phyloP scores from a whole-genome alignment of 768 basidiomycete species.

The Lenzites betulinus region DNA sequence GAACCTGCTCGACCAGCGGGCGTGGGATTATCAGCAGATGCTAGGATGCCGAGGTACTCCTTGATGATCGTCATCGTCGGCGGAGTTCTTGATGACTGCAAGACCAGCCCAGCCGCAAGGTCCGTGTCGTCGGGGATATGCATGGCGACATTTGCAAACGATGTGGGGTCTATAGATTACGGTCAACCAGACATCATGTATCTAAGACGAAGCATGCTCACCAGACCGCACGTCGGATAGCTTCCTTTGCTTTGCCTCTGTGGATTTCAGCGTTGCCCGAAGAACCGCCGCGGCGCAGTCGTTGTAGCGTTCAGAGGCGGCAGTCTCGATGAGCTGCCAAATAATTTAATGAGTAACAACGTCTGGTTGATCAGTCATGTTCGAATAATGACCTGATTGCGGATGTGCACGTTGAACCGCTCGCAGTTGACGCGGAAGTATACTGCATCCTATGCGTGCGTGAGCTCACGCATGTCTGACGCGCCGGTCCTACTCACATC shows the following conservation, averaged over 20 bases:
- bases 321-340: slow-evolving; percentile 70
- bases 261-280: slow-evolving; percentile 67
- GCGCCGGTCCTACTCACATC: slow-evolving; percentile 53
- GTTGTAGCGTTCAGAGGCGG: slow-evolving; percentile 82
- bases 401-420: slow-evolving; percentile 82
- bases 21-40: slow-evolving; percentile 82
- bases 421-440: slow-evolving; percentile 90
- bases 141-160: slow-evolving; percentile 62
- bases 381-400: slow-evolving; percentile 65
- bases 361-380: neutral
- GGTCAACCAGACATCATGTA: neutral
- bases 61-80: slow-evolving; percentile 64
- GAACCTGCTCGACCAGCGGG: slow-evolving; percentile 65
- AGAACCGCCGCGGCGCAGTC: slow-evolving; percentile 70
- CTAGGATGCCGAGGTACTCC: slow-evolving; percentile 80
- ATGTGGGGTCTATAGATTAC: slow-evolving; percentile 55
- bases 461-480: neutral
- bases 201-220: slow-evolving; percentile 28
- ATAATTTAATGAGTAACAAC: neutral
- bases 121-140: slow-evolving; percentile 64
- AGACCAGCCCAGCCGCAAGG: slow-evolving; percentile 63
- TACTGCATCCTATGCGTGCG: slow-evolving; percentile 54
- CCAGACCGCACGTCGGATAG: slow-evolving; percentile 68
- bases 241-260: slow-evolving; percentile 62
- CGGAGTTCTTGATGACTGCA: slow-evolving; percentile 52